These are phyloP conservation scores for Larix sibirica DNA, from an alignment of 83 land plant genomes.

Conservation along the genomic window DNA sequence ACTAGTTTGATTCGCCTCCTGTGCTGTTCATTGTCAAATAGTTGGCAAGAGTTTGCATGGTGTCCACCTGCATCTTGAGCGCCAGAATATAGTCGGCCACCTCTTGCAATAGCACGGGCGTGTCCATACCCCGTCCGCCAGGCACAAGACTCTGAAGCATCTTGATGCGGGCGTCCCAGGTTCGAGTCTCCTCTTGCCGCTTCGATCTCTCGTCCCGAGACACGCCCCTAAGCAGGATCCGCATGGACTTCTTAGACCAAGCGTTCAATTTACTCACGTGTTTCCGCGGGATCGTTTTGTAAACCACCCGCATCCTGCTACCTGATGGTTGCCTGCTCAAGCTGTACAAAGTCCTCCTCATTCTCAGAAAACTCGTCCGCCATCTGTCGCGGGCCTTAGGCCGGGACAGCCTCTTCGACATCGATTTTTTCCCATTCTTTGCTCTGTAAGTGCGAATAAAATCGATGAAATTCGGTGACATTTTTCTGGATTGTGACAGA, in stretches of 20 bases:
- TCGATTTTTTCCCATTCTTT: background rate
- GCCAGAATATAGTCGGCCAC: background rate
- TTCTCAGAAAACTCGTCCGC: background rate
- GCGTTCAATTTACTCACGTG: background rate
- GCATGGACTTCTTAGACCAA: background rate
- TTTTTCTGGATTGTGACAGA: background rate
- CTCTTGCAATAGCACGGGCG: background rate
- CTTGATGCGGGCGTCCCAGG: background rate
- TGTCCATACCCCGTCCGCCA: background rate
- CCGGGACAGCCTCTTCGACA: background rate
- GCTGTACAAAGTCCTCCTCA: background rate
- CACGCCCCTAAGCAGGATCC: background rate
- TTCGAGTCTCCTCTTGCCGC: background rate
- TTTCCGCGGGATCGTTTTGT: background rate
- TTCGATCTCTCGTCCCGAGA: background rate
- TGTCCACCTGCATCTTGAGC: background rate
- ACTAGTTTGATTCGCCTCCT: no score
- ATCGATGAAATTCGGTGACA: background rate
- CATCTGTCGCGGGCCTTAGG: background rate
- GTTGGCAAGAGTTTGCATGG: background rate
- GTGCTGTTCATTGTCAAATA: background rate
- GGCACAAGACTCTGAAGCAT: background rate
- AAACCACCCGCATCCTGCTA: no score
- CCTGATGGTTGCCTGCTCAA: background rate
- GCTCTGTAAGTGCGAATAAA: background rate